These are phyloP conservation scores for Penicillium lividum DNA, from an alignment of 495 filamentous ascomycete species.

Conservation along the genomic window DNA sequence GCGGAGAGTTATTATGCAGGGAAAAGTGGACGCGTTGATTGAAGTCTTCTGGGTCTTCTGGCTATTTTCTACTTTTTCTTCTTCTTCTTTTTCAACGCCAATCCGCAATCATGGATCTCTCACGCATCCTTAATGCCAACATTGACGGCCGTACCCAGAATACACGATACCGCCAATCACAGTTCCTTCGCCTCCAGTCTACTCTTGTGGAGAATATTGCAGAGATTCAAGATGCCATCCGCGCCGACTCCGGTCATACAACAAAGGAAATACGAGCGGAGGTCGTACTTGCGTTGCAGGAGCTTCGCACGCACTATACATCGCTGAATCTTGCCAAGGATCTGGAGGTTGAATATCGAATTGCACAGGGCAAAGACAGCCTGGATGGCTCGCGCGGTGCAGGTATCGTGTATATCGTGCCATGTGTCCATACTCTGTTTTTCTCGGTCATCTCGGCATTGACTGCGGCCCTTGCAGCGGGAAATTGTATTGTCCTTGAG, in stretches of 20 bases:
- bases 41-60: not conserved
- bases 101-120: slow-evolving; percentile 33
- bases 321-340: slow-evolving; percentile 39
- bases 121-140: slow-evolving; percentile 40
- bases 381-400: slow-evolving; percentile 23
- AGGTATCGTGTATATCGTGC: slow-evolving; percentile 56
- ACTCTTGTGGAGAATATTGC: slow-evolving; percentile 32
- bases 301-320: slow-evolving; percentile 46
- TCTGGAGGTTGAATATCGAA: slow-evolving; percentile 50
- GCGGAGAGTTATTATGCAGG: not conserved
- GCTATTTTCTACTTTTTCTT: not conserved
- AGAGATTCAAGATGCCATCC: slow-evolving; percentile 41
- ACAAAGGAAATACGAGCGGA: slow-evolving; percentile 44
- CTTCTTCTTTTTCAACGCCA: not conserved
- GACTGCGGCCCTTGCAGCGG: slow-evolving; percentile 50
- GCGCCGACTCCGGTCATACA: slow-evolving; percentile 35
- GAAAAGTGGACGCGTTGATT: not conserved
- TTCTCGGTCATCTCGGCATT: slow-evolving; percentile 48
- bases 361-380: slow-evolving; percentile 44
- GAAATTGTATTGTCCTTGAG: slow-evolving; percentile 55
- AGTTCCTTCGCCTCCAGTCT: slow-evolving; percentile 46
- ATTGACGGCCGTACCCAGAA: slow-evolving; percentile 51
- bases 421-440: slow-evolving; percentile 48
- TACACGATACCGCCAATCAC: slow-evolving; percentile 45
- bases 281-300: slow-evolving; percentile 39